Conservation (phyloP, 2,329 filamentous ascomycete species). For the Aspergillaceae sp. region DNA sequence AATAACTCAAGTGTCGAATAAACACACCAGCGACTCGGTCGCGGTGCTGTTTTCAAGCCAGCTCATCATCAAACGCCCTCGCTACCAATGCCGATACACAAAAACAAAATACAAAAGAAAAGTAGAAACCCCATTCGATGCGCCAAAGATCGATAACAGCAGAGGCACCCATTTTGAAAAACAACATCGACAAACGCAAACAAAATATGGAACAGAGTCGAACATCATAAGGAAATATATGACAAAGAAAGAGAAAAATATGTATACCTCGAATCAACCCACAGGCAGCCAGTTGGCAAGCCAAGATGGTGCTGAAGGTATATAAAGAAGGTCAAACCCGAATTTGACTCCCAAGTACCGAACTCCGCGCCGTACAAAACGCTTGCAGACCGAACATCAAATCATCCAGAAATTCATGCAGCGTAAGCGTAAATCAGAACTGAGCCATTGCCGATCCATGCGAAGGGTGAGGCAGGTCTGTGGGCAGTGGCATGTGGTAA, state of each 20-base stretch:
- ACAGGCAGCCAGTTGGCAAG: too few species aligned
- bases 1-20: too few species aligned
- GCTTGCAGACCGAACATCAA: background rate
- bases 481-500: constrained; percentile 22
- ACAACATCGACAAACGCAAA: too few species aligned
- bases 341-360: background rate
- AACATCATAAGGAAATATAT: too few species aligned
- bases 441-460: background rate
- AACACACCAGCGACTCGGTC: too few species aligned
- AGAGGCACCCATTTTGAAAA: too few species aligned
- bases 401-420: background rate
- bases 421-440: background rate
- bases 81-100: background rate
- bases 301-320: too few species aligned
- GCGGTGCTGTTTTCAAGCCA: background rate
- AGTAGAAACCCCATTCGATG: background rate
- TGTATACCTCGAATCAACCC: too few species aligned
- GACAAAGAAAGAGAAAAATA: too few species aligned
- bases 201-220: too few species aligned
- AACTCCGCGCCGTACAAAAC: background rate
- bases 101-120: background rate
- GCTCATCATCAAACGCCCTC: background rate
- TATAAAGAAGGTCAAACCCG: background rate
- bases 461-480: constrained; percentile 14
- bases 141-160: background rate